These are phyloP conservation scores for Fonsecaea multimorphosa DNA, from an alignment of 2,329 filamentous ascomycete species.

Conservation along the genomic window DNA sequence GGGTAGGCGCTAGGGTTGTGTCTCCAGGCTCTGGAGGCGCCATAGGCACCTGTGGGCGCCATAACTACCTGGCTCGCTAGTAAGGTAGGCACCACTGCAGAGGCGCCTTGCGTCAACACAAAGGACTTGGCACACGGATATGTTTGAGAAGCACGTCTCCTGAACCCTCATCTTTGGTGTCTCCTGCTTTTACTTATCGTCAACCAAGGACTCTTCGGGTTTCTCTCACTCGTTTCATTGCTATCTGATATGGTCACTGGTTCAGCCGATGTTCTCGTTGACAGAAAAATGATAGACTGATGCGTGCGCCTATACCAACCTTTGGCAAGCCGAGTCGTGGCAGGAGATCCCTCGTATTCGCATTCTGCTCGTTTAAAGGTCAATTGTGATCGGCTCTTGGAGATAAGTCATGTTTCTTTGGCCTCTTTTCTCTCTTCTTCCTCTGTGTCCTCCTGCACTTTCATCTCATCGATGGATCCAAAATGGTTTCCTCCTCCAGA, in stretches of 20 bases:
- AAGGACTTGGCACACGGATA: not conserved
- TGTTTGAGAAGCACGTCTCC: not conserved
- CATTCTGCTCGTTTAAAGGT: constrained; percentile 9
- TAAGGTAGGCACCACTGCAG: not conserved
- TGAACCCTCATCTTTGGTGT: not conserved
- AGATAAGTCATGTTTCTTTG: not conserved
- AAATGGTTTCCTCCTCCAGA: constrained; percentile 32
- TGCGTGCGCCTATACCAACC: not conserved
- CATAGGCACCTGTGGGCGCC: not conserved
- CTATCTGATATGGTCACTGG: not conserved
- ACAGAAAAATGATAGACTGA: not conserved
- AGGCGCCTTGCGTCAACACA: not conserved
- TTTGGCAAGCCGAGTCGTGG: not conserved
- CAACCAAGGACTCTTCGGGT: no score
- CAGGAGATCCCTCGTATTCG: constrained; percentile 16
- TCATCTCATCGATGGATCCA: constrained; percentile 24
- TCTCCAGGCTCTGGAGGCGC: not conserved
- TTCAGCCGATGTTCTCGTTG: not conserved
- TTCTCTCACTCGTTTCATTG: not conserved
- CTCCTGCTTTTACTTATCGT: not conserved
- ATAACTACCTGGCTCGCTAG: no score
- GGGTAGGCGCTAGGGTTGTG: not conserved
- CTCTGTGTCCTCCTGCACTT: not conserved
- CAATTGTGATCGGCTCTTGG: not conserved
- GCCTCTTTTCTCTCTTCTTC: not conserved